Conservation (phyloP, 179 eudicot genomes). For the Drosera spatulata region DNA sequence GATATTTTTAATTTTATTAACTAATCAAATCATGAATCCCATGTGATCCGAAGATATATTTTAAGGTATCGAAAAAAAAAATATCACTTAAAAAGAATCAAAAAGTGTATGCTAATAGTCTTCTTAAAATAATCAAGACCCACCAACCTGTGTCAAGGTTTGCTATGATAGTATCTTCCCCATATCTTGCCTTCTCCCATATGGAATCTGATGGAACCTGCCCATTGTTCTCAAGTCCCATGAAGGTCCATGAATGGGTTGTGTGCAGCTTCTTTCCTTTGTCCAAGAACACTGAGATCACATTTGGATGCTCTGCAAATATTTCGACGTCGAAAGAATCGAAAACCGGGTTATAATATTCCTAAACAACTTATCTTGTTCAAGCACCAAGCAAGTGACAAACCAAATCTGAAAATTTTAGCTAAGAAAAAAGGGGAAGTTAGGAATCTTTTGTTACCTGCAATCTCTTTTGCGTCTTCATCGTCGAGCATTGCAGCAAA, state of each 20-base stretch:
- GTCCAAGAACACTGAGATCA: slow-evolving; percentile 60
- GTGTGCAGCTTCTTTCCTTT: slow-evolving; percentile 71
- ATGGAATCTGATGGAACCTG: slow-evolving; percentile 8
- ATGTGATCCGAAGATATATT: neutral
- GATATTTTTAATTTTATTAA: too few relatives aligned
- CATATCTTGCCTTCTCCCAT: slow-evolving; percentile 28
- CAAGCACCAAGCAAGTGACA: too few relatives aligned
- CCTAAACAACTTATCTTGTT: too few relatives aligned
- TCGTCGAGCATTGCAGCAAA: slow-evolving; percentile 76
- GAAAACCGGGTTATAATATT: too few relatives aligned
- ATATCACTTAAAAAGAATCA: neutral
- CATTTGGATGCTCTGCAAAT: slow-evolving; percentile 58
- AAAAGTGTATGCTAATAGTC: too few relatives aligned
- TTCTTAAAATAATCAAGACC: too few relatives aligned
- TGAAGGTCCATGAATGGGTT: slow-evolving; percentile 76
- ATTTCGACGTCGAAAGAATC: neutral
- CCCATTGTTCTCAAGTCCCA: slow-evolving; percentile 22
- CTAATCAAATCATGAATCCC: neutral
- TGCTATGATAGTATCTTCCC: slow-evolving; percentile 33
- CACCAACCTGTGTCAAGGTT: slow-evolving; percentile 34
- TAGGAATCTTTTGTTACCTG: slow-evolving; percentile 29
- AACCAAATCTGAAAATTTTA: too few relatives aligned
- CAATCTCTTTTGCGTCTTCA: slow-evolving; percentile 40
- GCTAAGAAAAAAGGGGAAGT: neutral
- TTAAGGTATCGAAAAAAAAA: neutral